These are phyloP conservation scores for Eucalyptus grandis DNA, from an alignment of 345 rosid genomes.

Conservation along the genomic window DNA sequence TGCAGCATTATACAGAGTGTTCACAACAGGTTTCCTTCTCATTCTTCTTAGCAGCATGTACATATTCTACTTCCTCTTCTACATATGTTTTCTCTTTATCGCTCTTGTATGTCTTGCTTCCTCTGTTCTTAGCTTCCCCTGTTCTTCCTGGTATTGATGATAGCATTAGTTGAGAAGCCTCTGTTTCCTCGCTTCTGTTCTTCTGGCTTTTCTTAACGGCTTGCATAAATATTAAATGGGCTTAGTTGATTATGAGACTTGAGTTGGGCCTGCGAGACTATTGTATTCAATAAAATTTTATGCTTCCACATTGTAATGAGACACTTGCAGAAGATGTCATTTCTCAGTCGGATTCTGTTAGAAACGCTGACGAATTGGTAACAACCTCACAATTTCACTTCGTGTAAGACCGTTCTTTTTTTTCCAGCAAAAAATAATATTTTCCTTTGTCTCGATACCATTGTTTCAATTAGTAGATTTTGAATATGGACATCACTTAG, in stretches of 20 bases:
- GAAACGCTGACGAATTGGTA: background rate
- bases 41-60: too few species aligned
- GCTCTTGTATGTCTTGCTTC: too few species aligned
- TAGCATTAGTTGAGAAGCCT: too few species aligned
- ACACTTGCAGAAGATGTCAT: background rate
- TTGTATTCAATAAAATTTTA: accelerated
- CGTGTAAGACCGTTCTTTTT: background rate
- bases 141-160: too few species aligned
- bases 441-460: background rate
- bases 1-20: too few species aligned
- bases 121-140: too few species aligned
- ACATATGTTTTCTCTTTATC: too few species aligned
- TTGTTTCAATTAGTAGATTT: background rate
- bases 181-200: too few species aligned
- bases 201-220: too few species aligned
- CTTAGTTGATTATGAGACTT: background rate
- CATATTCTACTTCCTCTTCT: too few species aligned
- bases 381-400: background rate
- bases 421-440: background rate
- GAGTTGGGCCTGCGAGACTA: background rate
- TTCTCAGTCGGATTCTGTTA: accelerated
- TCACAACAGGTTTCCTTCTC: too few species aligned
- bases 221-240: background rate
- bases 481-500: background rate
- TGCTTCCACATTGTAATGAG: background rate